Base-by-base conservation (phyloP, 208 protist genomes). In the Vickermania ingenoplastis region DNA sequence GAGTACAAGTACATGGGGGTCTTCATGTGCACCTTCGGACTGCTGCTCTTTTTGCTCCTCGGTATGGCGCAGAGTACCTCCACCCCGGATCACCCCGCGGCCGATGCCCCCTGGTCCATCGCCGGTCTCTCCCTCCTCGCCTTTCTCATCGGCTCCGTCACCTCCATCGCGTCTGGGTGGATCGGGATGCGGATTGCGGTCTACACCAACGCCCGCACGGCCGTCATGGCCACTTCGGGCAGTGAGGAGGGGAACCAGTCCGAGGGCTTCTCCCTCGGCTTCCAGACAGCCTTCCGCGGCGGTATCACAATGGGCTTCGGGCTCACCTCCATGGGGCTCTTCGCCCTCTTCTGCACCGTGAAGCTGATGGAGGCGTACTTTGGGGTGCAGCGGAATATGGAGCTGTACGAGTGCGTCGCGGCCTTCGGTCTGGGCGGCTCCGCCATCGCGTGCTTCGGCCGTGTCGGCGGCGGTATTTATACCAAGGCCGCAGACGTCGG, bases 401-500 rank as follows among this genome's bases (percentile, higher is more conserved):
- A 86, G 57, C 59, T 89, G 45, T 93, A 86, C 64, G 86, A 89
- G 67, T 89, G 81, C 31, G 75, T 98, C 24, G 94, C 88, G 0
- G 94, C 93, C 7, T 98, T 97, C 64, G 96, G 95, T 49, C 91
- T 98, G n/a, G 96, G 96, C 41, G 94, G 92, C 26, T 97, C 91
- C 7, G 92, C 93, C 28, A 89, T 98, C 36, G 95, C 96, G 3
- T 94, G 97, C 68, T 98, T 98, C 70, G 95, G 91, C 57, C 91
- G 96, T 73, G 83, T 98, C 7, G 96, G 95, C 27, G 96, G 96
- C 53, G 95, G 93, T 25, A 97, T 98, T 73, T 98, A 92, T 84
- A 98, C 95, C 63, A 98, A 98, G 77, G 93, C 93, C 14, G 95
- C 96, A 5, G 92, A 97, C 61, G 96, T 98, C 31, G 95, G 95